Evolutionary conservation across 805 yeast species (phyloP), one percentile per base, ranked within the genome.

Genomic region (Metschnikowia baotianmanensis): DNA sequence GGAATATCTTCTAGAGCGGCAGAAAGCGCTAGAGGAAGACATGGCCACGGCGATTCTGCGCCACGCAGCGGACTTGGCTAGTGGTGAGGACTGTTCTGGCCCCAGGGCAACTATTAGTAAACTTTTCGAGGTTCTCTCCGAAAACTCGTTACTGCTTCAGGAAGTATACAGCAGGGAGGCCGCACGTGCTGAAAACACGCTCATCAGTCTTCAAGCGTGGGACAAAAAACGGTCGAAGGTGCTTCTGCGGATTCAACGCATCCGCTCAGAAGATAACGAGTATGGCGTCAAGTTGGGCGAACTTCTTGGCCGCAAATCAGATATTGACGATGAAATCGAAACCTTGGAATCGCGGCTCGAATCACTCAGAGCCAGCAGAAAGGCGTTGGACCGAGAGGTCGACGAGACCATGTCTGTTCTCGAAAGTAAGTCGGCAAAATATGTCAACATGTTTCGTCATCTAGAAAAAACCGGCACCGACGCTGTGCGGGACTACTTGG

Each of bases 351-450:
- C 42, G 7, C 59, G 61, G 26, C 49, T 77, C 22, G 31, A 36
- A 7, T 44, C 48, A 2, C 46, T 75, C n/a, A 62, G 59, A 31
- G 47, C 47, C 2, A 71, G 69, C 51, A 67, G 67, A 36, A 47
- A 42, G 9, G 43, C 65, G 3, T 38, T 77, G 0, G 49, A 52
- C 8, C 38, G 48, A 8, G 81, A 76, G 49, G 57, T 76, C 21
- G 58, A 62, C 19, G 67, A 66, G 15, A 67, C 81, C 1, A 69
- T 73, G 48, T 75, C 80, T 2, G 65, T 77, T 3, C 47, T 77
- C 19, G 82, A 77, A 40, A 71, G 76, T 42, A 68, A 63, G 45
- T 54, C 77, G 0, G 69, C 76, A 10, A 65, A 65, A 30, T 73
- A 69, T 43, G 68, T 68, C 12, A 71, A 71, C 26, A 51, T 66